Evolutionary conservation across 2,329 filamentous ascomycete genomes (phyloP).

Genomic region (Aspergillus sp.): DNA sequence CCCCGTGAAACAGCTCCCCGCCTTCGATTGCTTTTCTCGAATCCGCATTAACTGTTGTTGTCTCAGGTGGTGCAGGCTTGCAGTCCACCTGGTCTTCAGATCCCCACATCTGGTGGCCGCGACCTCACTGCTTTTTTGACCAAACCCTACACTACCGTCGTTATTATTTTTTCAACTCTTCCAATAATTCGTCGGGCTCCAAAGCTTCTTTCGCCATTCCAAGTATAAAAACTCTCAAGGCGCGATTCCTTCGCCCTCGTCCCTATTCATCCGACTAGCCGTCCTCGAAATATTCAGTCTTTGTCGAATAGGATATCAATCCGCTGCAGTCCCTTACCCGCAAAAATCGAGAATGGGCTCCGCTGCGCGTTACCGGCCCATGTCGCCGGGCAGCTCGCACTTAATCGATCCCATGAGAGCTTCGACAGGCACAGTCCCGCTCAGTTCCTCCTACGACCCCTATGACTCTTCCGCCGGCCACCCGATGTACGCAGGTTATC

Average conservation of each 20-base stretch:
- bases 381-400: constrained; percentile 34
- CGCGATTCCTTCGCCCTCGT: neutral
- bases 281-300: neutral
- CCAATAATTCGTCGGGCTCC: neutral
- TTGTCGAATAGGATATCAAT: neutral
- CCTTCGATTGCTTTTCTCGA: neutral
- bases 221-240: neutral
- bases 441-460: constrained; percentile 34
- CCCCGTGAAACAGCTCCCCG: neutral
- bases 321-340: constrained; percentile 3
- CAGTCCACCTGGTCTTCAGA: neutral
- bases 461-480: constrained; percentile 30
- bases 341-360: constrained; percentile 27
- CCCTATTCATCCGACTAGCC: neutral
- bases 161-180: constrained; percentile 7
- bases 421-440: constrained; percentile 41
- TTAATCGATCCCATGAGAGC: constrained; percentile 39
- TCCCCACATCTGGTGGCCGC: constrained; percentile 5
- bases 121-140: neutral
- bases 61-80: neutral
- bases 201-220: neutral
- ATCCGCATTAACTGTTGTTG: neutral
- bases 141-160: constrained; percentile 1
- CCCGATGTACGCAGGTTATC: constrained; percentile 32
- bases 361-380: constrained; percentile 32